Conservation (phyloP, 2,329 filamentous ascomycete genomes). For the Chaetomium sp. region DNA sequence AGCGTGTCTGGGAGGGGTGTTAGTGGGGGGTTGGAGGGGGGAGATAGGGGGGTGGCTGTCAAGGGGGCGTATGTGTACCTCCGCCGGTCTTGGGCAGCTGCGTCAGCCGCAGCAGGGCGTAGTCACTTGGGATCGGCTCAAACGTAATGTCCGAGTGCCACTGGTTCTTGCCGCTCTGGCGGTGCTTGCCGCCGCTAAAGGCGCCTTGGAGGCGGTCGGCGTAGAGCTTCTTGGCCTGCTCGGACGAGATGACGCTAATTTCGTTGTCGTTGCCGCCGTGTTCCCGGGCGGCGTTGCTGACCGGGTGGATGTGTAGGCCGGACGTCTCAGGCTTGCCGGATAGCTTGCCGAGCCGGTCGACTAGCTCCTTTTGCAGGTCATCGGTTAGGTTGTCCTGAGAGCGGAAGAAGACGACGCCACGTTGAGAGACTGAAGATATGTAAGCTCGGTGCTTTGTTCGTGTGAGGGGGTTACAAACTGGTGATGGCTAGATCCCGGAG, state of each 20-base stretch:
- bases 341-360: slow-evolving; percentile 61
- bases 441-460: slow-evolving; percentile 1
- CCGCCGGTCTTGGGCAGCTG: slow-evolving; percentile 58
- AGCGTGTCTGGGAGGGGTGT: slow-evolving; percentile 52
- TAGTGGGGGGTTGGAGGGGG: neutral
- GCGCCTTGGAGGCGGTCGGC: slow-evolving; percentile 42
- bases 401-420: slow-evolving; percentile 71
- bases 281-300: slow-evolving; percentile 56
- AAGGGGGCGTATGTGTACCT: slow-evolving; percentile 45
- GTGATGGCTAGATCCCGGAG: slow-evolving; percentile 68
- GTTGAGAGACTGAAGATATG: slow-evolving; percentile 58
- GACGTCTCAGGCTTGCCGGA: slow-evolving; percentile 59
- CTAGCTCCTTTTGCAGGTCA: slow-evolving; percentile 66
- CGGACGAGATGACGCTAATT: slow-evolving; percentile 65
- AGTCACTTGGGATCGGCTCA: slow-evolving; percentile 65
- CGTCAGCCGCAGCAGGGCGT: slow-evolving; percentile 57
- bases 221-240: slow-evolving; percentile 56
- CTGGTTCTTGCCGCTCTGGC: slow-evolving; percentile 49
- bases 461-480: slow-evolving; percentile 46
- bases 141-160: slow-evolving; percentile 69
- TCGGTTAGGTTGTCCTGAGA: slow-evolving; percentile 63
- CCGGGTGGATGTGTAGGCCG: slow-evolving; percentile 61
- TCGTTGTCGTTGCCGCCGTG: slow-evolving; percentile 59
- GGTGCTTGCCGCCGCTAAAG: slow-evolving; percentile 43
- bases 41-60: neutral